A percentile compares a stretch with the other conserved stretches of the same genome.
Conservation (phyloP, 2,329 filamentous ascomycete genomes). For the Fusarium mangiferae region DNA sequence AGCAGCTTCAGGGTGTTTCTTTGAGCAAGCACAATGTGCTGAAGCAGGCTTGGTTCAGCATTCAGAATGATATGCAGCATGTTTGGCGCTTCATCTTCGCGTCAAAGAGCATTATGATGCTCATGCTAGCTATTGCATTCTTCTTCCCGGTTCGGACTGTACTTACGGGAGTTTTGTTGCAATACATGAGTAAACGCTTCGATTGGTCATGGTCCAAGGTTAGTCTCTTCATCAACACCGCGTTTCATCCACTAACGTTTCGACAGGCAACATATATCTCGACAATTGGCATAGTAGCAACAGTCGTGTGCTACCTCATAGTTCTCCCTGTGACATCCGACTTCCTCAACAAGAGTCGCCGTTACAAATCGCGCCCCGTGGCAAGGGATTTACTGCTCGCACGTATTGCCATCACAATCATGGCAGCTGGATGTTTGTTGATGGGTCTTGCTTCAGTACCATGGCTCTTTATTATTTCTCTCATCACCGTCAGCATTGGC, state of each 20-base stretch:
- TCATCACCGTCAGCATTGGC: conserved; percentile 59
- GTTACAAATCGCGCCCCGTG: conserved; percentile 46
- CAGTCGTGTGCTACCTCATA: conserved; percentile 52
- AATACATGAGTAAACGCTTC: conserved; percentile 65
- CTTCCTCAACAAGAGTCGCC: conserved; percentile 43
- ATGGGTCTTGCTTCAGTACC: conserved; percentile 51
- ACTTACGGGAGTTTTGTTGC: conserved; percentile 54
- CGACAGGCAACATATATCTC: conserved; percentile 54
- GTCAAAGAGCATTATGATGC: conserved; percentile 51
- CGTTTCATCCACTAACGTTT: background rate
- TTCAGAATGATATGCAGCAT: conserved; percentile 48
- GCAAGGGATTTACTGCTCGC: conserved; percentile 55
- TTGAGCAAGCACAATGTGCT: conserved; percentile 25
- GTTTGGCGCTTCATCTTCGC: conserved; percentile 54
- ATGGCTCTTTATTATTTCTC: conserved; percentile 50
- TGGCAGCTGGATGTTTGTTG: conserved; percentile 50
- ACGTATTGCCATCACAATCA: conserved; percentile 48
- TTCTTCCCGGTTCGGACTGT: conserved; percentile 46
- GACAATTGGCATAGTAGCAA: conserved; percentile 51
- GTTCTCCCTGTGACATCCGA: conserved; percentile 51
- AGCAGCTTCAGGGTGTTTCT: background rate
- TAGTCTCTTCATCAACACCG: background rate
- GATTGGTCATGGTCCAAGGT: conserved; percentile 58
- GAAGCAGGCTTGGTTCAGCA: conserved; percentile 41
- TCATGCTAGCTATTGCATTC: conserved; percentile 50